Percentiles rank a stretch among this genome's conserved stretches.
Conservation (phyloP, 352 stramenopile species). For the Phytopythium boreale region DNA sequence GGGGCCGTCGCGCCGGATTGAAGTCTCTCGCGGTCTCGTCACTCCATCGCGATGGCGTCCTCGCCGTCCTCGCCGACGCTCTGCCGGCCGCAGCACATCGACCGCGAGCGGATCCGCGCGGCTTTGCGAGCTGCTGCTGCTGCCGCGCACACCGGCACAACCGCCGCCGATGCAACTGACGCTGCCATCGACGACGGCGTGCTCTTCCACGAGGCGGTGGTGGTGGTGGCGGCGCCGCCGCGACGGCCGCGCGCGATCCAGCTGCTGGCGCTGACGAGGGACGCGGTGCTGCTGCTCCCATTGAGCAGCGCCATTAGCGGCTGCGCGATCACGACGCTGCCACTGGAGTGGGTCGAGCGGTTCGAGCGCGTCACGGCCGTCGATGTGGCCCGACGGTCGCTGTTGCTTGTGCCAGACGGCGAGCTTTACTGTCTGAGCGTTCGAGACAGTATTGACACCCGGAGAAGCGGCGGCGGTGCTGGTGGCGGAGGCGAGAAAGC, state of each 20-base stretch:
- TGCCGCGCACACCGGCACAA: no score
- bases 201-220: conserved; percentile 56
- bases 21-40: neutral
- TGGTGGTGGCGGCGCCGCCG: conserved; percentile 30
- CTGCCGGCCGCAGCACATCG: conserved; percentile 50
- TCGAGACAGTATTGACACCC: neutral
- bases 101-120: conserved; percentile 46
- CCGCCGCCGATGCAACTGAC: neutral
- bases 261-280: conserved; percentile 43
- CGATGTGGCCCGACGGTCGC: conserved; percentile 29
- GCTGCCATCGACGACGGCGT: conserved; percentile 12
- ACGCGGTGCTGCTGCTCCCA: conserved; percentile 45
- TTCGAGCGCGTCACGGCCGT: conserved; percentile 39
- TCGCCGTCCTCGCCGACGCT: conserved; percentile 35
- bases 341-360: conserved; percentile 19
- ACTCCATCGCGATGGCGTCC: neutral
- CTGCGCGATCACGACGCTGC: conserved; percentile 17
- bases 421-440: conserved; percentile 52
- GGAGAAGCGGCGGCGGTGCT: neutral
- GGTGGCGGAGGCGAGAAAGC: neutral
- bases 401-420: conserved; percentile 44
- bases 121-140: conserved; percentile 15
- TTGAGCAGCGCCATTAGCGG: conserved; percentile 23
- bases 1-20: no score
- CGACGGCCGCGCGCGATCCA: conserved; percentile 29